These are phyloP conservation scores for Venturia pyrina DNA, from an alignment of 2,329 filamentous ascomycete genomes.

Conservation along the genomic window DNA sequence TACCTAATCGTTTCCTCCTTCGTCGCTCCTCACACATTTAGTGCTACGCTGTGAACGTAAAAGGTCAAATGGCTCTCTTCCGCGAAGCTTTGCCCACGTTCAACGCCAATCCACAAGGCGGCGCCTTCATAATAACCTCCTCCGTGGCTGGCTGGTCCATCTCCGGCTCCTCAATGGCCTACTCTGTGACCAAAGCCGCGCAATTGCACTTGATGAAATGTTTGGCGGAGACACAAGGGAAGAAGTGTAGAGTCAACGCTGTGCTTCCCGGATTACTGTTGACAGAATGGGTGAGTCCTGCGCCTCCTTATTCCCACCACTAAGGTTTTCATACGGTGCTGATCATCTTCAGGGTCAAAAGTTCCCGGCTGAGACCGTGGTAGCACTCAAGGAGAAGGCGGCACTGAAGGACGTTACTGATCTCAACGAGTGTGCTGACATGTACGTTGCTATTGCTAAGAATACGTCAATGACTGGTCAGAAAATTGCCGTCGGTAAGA, in stretches of 20 bases:
- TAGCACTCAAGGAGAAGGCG: constrained; percentile 44
- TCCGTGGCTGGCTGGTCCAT: constrained; percentile 43
- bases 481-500: constrained; percentile 33
- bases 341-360: constrained; percentile 35
- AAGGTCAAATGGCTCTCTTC: constrained; percentile 39
- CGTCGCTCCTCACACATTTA: too few relatives aligned
- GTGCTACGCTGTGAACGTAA: constrained; percentile 41
- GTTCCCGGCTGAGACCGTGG: constrained; percentile 49
- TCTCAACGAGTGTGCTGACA: constrained; percentile 44
- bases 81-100: constrained; percentile 49
- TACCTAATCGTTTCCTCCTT: too few relatives aligned
- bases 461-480: constrained; percentile 42
- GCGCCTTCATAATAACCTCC: constrained; percentile 53
- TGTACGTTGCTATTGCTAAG: constrained; percentile 44
- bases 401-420: constrained; percentile 49
- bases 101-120: constrained; percentile 49
- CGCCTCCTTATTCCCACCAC: background rate
- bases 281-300: constrained; percentile 53
- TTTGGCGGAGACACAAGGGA: constrained; percentile 51
- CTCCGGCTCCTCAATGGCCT: constrained; percentile 54
- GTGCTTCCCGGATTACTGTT: constrained; percentile 54
- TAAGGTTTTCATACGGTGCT: background rate
- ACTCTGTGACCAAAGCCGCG: constrained; percentile 68
- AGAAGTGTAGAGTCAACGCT: constrained; percentile 54
- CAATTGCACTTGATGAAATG: constrained; percentile 57